Conservation (phyloP, 257 asterid genomes). For the Plectranthus barbatus region DNA sequence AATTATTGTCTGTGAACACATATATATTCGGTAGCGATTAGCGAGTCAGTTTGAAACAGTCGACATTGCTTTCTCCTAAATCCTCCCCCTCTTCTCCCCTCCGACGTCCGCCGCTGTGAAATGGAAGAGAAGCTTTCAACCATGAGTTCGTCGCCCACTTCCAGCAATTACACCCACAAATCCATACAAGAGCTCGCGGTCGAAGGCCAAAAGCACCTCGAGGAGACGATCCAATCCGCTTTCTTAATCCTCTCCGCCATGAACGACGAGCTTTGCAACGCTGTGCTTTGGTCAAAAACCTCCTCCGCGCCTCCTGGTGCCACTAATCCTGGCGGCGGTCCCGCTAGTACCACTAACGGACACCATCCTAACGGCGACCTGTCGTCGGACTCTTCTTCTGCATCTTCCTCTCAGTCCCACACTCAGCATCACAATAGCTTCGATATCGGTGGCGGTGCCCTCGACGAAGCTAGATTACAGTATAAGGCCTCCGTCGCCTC, state of each 20-base stretch:
- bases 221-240: slow-evolving; percentile 65
- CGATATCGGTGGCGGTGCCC: slow-evolving; percentile 81
- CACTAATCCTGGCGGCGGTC: slow-evolving; percentile 2
- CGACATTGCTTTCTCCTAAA: neutral
- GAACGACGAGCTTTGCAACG: slow-evolving; percentile 91
- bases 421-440: slow-evolving; percentile 29
- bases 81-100: neutral
- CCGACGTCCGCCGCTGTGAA: neutral
- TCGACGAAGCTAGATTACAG: slow-evolving; percentile 71
- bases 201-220: slow-evolving; percentile 66
- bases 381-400: slow-evolving; percentile 47
- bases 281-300: slow-evolving; percentile 68
- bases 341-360: slow-evolving; percentile 18
- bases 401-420: slow-evolving; percentile 38
- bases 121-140: slow-evolving; percentile 45
- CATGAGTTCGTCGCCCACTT: slow-evolving; percentile 30
- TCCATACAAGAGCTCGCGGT: slow-evolving; percentile 49
- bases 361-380: slow-evolving; percentile 52
- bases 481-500: slow-evolving; percentile 67
- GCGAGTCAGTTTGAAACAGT: neutral
- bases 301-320: slow-evolving; percentile 8
- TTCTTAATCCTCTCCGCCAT: slow-evolving; percentile 68
- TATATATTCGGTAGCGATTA: too few relatives aligned
- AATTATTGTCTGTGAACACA: too few relatives aligned
- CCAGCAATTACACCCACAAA: slow-evolving; percentile 21